These are phyloP conservation scores for Pterulicium gracile DNA, from an alignment of 1,284 basidiomycete species.

Conservation along the genomic window DNA sequence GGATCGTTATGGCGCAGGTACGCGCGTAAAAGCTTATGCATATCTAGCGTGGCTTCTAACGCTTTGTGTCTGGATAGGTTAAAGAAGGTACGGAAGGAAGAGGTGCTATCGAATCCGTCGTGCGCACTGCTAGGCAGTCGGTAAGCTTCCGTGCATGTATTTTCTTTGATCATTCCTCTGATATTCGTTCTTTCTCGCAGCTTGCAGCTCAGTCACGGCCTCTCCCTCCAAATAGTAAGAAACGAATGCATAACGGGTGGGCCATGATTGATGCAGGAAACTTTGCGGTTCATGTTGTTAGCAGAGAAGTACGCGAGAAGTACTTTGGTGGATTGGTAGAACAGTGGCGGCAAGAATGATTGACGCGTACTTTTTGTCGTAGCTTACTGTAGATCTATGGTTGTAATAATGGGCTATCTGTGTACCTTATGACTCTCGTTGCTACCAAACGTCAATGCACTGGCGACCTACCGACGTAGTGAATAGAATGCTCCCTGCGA, in stretches of 20 bases:
- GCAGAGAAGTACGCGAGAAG: constrained; percentile 47
- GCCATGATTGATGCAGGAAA: constrained; percentile 70
- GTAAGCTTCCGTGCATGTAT: constrained; percentile 25
- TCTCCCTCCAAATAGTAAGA: constrained; percentile 51
- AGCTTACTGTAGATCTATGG: too few relatives aligned
- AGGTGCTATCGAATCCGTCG: constrained; percentile 62
- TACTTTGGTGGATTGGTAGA: constrained; percentile 33
- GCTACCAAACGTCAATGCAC: too few relatives aligned
- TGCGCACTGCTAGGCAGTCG: constrained; percentile 53
- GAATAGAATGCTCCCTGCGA: too few relatives aligned
- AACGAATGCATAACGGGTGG: constrained; percentile 58
- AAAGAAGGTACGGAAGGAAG: constrained; percentile 73
- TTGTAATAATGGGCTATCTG: too few relatives aligned
- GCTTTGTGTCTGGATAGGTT: too few relatives aligned
- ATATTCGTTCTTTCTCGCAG: neutral
- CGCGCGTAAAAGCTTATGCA: constrained; percentile 6
- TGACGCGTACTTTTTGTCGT: too few relatives aligned
- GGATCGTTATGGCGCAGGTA: constrained; percentile 65
- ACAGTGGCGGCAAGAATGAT: neutral
- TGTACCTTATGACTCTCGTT: too few relatives aligned
- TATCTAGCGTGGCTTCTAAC: too few relatives aligned
- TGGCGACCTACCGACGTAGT: too few relatives aligned
- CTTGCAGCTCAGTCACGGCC: constrained; percentile 41
- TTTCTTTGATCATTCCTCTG: constrained; percentile 5
- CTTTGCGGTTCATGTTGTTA: constrained; percentile 67